These are phyloP conservation scores for Lactifluus volemus DNA, from an alignment of 768 basidiomycete species.

Conservation along the genomic window DNA sequence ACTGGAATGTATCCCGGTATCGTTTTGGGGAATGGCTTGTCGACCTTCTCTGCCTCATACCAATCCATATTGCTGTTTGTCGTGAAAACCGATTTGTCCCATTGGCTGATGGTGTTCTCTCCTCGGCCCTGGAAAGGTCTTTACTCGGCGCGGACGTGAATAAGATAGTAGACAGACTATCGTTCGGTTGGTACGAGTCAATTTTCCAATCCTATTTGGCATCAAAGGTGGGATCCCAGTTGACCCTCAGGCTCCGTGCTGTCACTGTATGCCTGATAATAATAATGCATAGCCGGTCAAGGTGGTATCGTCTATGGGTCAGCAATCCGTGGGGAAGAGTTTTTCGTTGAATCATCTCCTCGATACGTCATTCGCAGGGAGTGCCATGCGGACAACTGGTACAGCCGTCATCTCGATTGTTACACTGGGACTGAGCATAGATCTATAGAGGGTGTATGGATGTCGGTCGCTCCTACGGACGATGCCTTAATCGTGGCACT, in stretches of 20 bases:
- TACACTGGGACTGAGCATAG: background rate
- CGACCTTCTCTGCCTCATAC: slow-evolving; percentile 54
- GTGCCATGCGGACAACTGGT: slow-evolving; percentile 54
- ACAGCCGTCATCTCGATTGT: background rate
- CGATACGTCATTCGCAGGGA: slow-evolving; percentile 59
- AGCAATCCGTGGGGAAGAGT: slow-evolving; percentile 58
- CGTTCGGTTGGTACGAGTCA: slow-evolving; percentile 60
- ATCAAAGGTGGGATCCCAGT: slow-evolving; percentile 32
- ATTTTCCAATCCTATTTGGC: slow-evolving; percentile 57
- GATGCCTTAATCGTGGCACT: slow-evolving; percentile 47
- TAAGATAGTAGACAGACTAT: slow-evolving; percentile 45
- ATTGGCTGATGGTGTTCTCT: slow-evolving; percentile 48
- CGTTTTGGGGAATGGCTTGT: slow-evolving; percentile 54
- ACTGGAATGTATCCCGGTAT: slow-evolving; percentile 30
- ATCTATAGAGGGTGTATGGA: slow-evolving; percentile 50
- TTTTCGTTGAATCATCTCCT: slow-evolving; percentile 51
- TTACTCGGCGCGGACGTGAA: slow-evolving; percentile 52
- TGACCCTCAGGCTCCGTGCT: background rate
- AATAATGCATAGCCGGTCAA: slow-evolving; percentile 39
- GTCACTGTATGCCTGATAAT: background rate
- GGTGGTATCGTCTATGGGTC: slow-evolving; percentile 62
- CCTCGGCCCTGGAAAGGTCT: slow-evolving; percentile 39
- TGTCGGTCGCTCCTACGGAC: slow-evolving; percentile 55
- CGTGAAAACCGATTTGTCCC: slow-evolving; percentile 54
- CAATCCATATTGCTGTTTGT: slow-evolving; percentile 54